Percentiles rank a stretch among this genome's conserved stretches.
Conservation (phyloP, 108 stramenopile genomes). For the Fistulifera solaris region DNA sequence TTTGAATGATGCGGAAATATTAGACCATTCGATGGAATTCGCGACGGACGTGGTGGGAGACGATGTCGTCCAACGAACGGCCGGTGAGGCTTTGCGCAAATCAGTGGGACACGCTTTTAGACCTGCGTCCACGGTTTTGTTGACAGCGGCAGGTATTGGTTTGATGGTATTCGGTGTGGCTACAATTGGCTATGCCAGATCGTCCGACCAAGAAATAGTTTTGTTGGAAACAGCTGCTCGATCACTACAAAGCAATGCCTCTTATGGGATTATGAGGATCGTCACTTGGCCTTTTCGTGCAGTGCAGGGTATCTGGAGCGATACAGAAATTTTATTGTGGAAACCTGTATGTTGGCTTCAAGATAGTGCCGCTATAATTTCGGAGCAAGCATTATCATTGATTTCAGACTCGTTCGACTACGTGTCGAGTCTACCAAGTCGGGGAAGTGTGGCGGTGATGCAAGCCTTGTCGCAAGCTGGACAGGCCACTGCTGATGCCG, state of each 20-base stretch:
- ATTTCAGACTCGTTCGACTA: too few relatives aligned
- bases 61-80: conserved; percentile 76
- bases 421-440: too few relatives aligned
- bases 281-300: conserved; percentile 4
- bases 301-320: too few relatives aligned
- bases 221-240: conserved; percentile 16
- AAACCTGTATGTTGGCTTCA: too few relatives aligned
- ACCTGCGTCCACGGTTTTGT: conserved; percentile 26
- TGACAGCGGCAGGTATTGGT: conserved; percentile 11
- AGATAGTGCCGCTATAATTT: too few relatives aligned
- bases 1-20: conserved; percentile 76
- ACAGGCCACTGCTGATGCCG: too few relatives aligned
- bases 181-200: conserved; percentile 14
- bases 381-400: too few relatives aligned
- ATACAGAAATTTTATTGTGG: too few relatives aligned
- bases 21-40: conserved; percentile 87
- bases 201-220: conserved; percentile 14
- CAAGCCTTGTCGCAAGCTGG: too few relatives aligned
- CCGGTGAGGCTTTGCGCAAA: conserved; percentile 77
- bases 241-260: conserved; percentile 9
- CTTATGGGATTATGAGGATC: conserved; percentile 2
- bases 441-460: too few relatives aligned
- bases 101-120: conserved; percentile 75
- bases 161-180: conserved; percentile 13
- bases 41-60: conserved; percentile 84